These are phyloP conservation scores for Heimioporus retisporus DNA, from an alignment of 1,284 basidiomycete genomes.

Conservation along the genomic window DNA sequence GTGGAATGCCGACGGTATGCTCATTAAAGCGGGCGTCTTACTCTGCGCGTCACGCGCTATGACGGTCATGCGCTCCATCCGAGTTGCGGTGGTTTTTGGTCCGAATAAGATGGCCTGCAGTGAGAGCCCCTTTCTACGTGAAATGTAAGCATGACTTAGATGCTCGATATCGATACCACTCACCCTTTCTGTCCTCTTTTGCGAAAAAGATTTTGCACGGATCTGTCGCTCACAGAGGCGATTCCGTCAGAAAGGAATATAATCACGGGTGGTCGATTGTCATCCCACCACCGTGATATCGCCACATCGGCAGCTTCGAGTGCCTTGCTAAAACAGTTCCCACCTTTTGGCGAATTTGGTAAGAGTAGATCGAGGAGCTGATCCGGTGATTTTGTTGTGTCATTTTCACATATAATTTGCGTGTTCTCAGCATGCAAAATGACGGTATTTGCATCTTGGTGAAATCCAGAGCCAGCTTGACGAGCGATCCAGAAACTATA, in stretches of 20 bases:
- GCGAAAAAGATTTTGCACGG: constrained; percentile 55
- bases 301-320: constrained; percentile 47
- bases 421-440: constrained; percentile 56
- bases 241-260: constrained; percentile 71
- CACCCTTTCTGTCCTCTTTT: constrained; percentile 57
- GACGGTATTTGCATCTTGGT: constrained; percentile 66
- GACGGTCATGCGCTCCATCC: constrained; percentile 59
- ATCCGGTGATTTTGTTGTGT: constrained; percentile 56
- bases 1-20: constrained; percentile 57
- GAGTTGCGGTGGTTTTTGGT: constrained; percentile 36
- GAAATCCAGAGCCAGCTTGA: constrained; percentile 43
- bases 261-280: constrained; percentile 64
- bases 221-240: constrained; percentile 44
- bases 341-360: constrained; percentile 44
- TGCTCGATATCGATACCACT: constrained; percentile 20
- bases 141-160: background rate
- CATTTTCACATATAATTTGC: constrained; percentile 49
- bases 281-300: constrained; percentile 61
- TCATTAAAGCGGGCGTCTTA: constrained; percentile 40
- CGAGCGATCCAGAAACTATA: constrained; percentile 64
- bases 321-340: constrained; percentile 60
- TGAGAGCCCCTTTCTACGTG: constrained; percentile 61
- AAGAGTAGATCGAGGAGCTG: constrained; percentile 57
- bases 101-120: constrained; percentile 71
- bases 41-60: constrained; percentile 61